Evolutionary conservation across 2,329 filamentous ascomycete genomes (phyloP).

Genomic region (Fusarium circinatum): DNA sequence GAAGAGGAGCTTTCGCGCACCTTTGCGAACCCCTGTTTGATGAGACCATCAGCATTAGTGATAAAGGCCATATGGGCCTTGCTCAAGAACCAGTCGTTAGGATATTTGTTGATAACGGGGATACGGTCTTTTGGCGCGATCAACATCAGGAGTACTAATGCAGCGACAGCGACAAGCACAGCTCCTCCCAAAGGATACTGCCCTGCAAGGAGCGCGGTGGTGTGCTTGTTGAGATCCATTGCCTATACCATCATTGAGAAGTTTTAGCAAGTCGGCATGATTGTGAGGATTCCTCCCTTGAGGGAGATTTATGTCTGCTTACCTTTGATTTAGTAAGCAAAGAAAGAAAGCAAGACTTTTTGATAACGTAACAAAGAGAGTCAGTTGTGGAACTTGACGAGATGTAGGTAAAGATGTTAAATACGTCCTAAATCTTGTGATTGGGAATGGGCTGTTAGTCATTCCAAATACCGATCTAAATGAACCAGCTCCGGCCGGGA

Average conservation of each 20-base stretch:
- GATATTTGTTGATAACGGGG: background rate
- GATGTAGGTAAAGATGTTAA: background rate
- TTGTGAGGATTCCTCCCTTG: background rate
- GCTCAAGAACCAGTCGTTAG: background rate
- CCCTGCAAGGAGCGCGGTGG: background rate
- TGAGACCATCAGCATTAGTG: background rate
- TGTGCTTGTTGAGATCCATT: background rate
- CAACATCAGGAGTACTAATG: background rate
- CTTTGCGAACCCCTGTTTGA: background rate
- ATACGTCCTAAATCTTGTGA: background rate
- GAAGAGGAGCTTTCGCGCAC: background rate
- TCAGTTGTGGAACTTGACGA: background rate
- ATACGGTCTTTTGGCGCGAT: background rate
- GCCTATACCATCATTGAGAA: background rate
- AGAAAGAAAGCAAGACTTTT: background rate
- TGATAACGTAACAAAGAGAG: no score
- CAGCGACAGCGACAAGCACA: background rate
- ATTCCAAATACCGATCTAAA: background rate
- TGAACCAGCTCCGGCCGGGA: background rate
- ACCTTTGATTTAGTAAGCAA: background rate
- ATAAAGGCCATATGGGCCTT: background rate
- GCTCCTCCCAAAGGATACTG: background rate
- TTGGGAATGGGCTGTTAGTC: background rate
- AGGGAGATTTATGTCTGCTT: background rate
- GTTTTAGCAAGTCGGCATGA: background rate